A percentile compares a stretch with the other conserved stretches of the same genome.
These are phyloP conservation scores for Irpex lacteus DNA, from an alignment of 1,284 basidiomycete genomes.

Conservation along the genomic window DNA sequence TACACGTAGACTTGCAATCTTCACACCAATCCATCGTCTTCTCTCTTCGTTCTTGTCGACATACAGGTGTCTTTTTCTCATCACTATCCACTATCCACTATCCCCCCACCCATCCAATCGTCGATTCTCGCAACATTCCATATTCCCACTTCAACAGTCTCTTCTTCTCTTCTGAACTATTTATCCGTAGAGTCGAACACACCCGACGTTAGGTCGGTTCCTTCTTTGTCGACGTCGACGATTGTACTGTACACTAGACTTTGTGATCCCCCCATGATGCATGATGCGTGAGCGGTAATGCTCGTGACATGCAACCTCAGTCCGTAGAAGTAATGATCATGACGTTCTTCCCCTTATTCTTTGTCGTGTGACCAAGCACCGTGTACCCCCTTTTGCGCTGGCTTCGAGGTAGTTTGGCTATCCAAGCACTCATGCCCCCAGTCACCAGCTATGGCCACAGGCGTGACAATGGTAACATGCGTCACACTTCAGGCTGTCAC, in stretches of 20 bases:
- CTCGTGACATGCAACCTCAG: background rate
- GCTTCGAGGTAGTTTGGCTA: too few species aligned
- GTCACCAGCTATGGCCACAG: background rate
- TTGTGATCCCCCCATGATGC: background rate
- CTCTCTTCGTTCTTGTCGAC: background rate
- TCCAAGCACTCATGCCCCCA: too few species aligned
- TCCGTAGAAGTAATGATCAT: background rate
- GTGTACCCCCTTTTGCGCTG: background rate
- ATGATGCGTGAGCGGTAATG: background rate
- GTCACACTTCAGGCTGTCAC: background rate
- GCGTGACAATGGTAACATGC: background rate
- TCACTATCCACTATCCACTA: background rate
- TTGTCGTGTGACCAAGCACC: background rate
- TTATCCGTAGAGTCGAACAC: background rate
- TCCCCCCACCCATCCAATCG: background rate
- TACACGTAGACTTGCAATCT: constrained; percentile 1
- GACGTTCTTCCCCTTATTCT: background rate
- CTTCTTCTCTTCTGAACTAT: background rate
- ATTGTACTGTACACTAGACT: background rate
- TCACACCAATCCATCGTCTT: background rate
- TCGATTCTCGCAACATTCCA: background rate
- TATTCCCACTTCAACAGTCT: background rate
- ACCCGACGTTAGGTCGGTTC: background rate
- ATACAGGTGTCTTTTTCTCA: background rate
- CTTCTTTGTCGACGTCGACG: background rate